Evolutionary conservation across 2,329 filamentous ascomycete species (phyloP), one percentile per base, ranked within the genome.

Genomic region (Kalmusia sp.): DNA sequence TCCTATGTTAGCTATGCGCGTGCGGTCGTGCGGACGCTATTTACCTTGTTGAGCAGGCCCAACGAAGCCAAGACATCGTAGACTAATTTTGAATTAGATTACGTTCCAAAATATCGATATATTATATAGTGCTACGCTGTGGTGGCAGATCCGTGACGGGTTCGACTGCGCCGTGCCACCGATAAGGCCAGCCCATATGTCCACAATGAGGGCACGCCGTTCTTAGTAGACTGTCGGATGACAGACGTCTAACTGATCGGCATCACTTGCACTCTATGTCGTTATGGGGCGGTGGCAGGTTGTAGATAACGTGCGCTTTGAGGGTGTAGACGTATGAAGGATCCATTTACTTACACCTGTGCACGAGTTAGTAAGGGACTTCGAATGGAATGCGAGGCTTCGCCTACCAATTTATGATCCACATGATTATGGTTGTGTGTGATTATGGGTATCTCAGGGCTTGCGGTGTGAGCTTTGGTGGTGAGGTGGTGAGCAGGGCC

Each of bases 61-160:
- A 96, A 84, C 62, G 86, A 91, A 69, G 92, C 89, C 71, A 96
- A 86, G 68, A 96, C 83, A 81, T 96, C 91, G 84, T 91, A 96
- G 79, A 96, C 92, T 92, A 63, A 43, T 33, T 12, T 31, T 9
- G 44, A n/a, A 52, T 64, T 52, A 57, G 51, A 37, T 30, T 35
- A 44, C 8, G 35, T 63, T 27, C 31, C 11, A n/a, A 4, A 39
- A 19, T 25, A 28, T 41, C 60, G 55, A 30, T 19, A 7, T 6
- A 12, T 9, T 25, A 3, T 17, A 22, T 27, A n/a, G 21, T 37
- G 34, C 30, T n/a, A 19, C 17, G 15, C 9, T 14, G 17, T 8
- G 11, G 19, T 7, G 15, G 34, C 6, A 15, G 17, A 17, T 24
- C n/a, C 8, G 12, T 21, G 9, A 45, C 7, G 19, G 3, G 9